These are phyloP conservation scores for Colletotrichum cereale DNA, from an alignment of 2,329 filamentous ascomycete species.

Conservation along the genomic window DNA sequence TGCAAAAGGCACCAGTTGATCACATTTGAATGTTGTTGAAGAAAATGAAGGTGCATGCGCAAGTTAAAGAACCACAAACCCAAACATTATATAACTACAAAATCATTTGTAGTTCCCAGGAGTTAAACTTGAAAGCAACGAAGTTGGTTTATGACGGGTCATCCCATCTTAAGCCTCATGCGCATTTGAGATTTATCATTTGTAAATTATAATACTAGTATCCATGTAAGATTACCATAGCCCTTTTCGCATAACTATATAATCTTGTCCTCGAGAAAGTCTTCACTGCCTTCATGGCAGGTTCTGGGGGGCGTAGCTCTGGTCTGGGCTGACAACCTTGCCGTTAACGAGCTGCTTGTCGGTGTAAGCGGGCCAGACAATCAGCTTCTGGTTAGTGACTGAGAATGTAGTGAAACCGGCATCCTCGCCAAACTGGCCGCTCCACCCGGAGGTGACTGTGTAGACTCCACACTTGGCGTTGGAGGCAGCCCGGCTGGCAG, in stretches of 20 bases:
- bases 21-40: no score
- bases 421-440: conserved; percentile 64
- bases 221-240: not conserved
- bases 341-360: conserved; percentile 62
- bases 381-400: conserved; percentile 60
- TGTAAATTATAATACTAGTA: not conserved
- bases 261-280: not conserved
- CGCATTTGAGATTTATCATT: not conserved
- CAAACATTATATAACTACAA: no score
- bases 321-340: conserved; percentile 61
- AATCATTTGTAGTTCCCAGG: no score
- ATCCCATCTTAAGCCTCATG: no score
- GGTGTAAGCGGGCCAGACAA: conserved; percentile 66
- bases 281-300: conserved; percentile 19
- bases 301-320: conserved; percentile 56
- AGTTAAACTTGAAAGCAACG: no score
- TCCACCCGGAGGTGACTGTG: conserved; percentile 67
- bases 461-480: conserved; percentile 61
- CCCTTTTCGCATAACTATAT: not conserved
- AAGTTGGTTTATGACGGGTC: no score
- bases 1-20: no score
- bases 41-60: no score
- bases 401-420: conserved; percentile 67
- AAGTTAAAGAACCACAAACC: no score
- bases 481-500: conserved; percentile 53